These are phyloP conservation scores for Marasmius oreades DNA, from an alignment of 1,284 basidiomycete genomes.

Conservation along the genomic window DNA sequence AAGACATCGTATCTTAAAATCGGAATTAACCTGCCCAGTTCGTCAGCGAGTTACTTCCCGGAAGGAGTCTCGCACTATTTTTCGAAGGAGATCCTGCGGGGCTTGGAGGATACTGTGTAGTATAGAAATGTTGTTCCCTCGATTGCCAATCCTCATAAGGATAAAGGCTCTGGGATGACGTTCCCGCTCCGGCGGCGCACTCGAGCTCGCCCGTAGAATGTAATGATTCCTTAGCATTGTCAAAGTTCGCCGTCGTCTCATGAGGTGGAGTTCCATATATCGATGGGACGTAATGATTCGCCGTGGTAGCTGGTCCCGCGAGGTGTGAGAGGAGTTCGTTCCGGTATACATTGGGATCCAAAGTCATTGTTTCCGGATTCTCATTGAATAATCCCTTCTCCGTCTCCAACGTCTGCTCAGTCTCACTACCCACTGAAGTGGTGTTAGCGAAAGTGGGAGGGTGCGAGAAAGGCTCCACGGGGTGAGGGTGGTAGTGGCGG, in stretches of 20 bases:
- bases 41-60: not conserved
- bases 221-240: too few species aligned
- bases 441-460: not conserved
- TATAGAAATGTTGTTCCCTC: not conserved
- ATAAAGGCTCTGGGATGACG: too few species aligned
- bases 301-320: not conserved
- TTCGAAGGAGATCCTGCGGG: not conserved
- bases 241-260: not conserved
- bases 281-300: not conserved
- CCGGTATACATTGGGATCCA: constrained; percentile 7
- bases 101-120: not conserved
- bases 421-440: not conserved
- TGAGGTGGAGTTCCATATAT: not conserved
- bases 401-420: not conserved
- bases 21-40: not conserved
- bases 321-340: constrained; percentile 12
- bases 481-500: not conserved
- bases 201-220: too few species aligned
- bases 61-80: too few species aligned
- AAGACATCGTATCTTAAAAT: not conserved
- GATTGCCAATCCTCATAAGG: not conserved
- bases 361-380: not conserved
- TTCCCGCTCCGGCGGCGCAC: too few species aligned
- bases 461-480: not conserved
- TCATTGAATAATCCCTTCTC: not conserved